Conservation (phyloP, 768 basidiomycete species). For the Wakefieldia striispora region DNA sequence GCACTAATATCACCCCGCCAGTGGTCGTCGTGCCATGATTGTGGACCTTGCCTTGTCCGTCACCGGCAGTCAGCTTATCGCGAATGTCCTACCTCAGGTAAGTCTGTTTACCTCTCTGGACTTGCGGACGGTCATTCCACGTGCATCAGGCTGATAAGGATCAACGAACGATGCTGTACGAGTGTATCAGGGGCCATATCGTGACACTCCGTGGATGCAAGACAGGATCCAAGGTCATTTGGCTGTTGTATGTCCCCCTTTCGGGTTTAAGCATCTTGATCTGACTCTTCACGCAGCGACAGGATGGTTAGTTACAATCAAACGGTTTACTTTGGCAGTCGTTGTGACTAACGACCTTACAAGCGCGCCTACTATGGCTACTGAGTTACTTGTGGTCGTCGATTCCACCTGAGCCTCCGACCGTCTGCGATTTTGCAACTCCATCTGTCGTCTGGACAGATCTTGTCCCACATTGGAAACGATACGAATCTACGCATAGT, state of each 20-base stretch:
- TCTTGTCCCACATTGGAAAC: slow-evolving; percentile 23
- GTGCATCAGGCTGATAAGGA: slow-evolving; percentile 73
- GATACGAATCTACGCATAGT: slow-evolving; percentile 23
- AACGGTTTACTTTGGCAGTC: not conserved
- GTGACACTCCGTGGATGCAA: slow-evolving; percentile 89
- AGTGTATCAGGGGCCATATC: slow-evolving; percentile 84
- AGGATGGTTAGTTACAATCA: slow-evolving; percentile 45
- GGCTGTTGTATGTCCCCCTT: slow-evolving; percentile 61
- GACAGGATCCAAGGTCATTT: slow-evolving; percentile 89
- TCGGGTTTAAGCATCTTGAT: not conserved
- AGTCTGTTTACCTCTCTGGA: slow-evolving; percentile 15
- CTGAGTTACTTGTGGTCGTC: slow-evolving; percentile 25
- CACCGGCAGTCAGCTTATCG: slow-evolving; percentile 84
- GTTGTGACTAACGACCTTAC: slow-evolving; percentile 14
- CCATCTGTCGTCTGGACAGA: slow-evolving; percentile 20
- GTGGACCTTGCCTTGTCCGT: slow-evolving; percentile 83
- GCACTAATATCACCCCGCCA: slow-evolving; percentile 29
- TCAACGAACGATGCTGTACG: slow-evolving; percentile 76
- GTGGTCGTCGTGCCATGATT: slow-evolving; percentile 77
- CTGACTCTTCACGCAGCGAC: slow-evolving; percentile 40
- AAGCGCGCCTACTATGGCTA: slow-evolving; percentile 68
- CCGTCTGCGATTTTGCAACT: slow-evolving; percentile 25
- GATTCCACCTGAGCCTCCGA: slow-evolving; percentile 14
- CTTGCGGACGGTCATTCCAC: slow-evolving; percentile 9
- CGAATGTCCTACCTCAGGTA: slow-evolving; percentile 76